Evolutionary conservation across 441 rosid species (phyloP).

Genomic region (Pelargonium australe): DNA sequence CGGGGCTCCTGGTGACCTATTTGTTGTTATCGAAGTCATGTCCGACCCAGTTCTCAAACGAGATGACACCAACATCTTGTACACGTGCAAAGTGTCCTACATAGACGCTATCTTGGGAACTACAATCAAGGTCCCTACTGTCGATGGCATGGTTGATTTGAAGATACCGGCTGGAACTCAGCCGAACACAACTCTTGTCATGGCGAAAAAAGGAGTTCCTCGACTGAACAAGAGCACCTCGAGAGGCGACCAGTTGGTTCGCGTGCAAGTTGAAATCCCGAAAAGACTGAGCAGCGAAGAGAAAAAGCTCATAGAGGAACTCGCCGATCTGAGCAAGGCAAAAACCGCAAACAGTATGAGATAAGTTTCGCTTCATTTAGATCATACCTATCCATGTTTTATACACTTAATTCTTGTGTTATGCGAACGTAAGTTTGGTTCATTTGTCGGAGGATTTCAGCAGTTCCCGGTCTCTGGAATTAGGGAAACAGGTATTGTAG

Average conservation of each 20-base stretch:
- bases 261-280: constrained; percentile 92
- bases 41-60: constrained; percentile 83
- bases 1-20: constrained; percentile 84
- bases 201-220: constrained; percentile 92
- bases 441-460: neutral
- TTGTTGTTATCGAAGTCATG: constrained; percentile 73
- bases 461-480: no score
- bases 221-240: constrained; percentile 72
- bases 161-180: constrained; percentile 92
- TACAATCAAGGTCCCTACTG: constrained; percentile 75
- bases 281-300: constrained; percentile 81
- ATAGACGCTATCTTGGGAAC: constrained; percentile 89
- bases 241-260: constrained; percentile 95
- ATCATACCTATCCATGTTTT: neutral
- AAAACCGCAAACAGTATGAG: constrained; percentile 69
- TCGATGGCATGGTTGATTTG: constrained; percentile 87
- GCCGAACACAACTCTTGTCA: constrained; percentile 82
- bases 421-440: neutral
- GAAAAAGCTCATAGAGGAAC: constrained; percentile 79
- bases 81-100: constrained; percentile 82
- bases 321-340: constrained; percentile 80
- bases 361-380: constrained; percentile 29
- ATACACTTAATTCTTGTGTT: neutral
- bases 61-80: constrained; percentile 72
- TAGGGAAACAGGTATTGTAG: no score